These are phyloP conservation scores for Apiotrichum montevideense DNA, from an alignment of 1,284 basidiomycete genomes.

Conservation along the genomic window DNA sequence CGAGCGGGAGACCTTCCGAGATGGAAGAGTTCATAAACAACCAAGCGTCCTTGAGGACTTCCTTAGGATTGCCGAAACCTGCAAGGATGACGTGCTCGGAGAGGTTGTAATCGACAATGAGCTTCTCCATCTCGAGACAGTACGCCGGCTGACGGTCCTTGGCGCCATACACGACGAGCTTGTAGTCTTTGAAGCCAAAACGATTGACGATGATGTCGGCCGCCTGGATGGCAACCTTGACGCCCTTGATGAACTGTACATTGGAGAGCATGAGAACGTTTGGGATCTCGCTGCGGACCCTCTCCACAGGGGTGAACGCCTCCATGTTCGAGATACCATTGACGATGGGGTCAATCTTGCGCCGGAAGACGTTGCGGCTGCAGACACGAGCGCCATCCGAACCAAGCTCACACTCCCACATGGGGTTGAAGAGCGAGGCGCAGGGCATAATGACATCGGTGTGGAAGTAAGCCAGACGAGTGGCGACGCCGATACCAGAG, in stretches of 20 bases:
- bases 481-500: constrained; percentile 7
- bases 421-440: constrained; percentile 12
- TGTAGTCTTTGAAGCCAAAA: constrained; percentile 15
- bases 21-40: constrained; percentile 15
- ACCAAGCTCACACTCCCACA: constrained; percentile 13
- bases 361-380: constrained; percentile 7
- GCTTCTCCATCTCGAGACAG: constrained; percentile 13
- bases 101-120: constrained; percentile 11
- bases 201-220: constrained; percentile 16
- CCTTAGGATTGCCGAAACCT: constrained; percentile 12
- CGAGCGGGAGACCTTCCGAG: constrained; percentile 12
- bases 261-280: constrained; percentile 16
- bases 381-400: constrained; percentile 6
- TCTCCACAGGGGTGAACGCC: constrained; percentile 10
- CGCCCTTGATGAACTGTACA: constrained; percentile 16
- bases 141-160: constrained; percentile 15
- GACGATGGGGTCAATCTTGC: constrained; percentile 16
- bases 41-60: constrained; percentile 16
- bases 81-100: constrained; percentile 6
- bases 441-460: constrained; percentile 12
- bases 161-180: constrained; percentile 13
- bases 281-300: constrained; percentile 7
- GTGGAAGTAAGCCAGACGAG: constrained; percentile 11
- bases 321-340: constrained; percentile 16
- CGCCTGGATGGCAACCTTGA: constrained; percentile 14